Evolutionary conservation across 306 rosid species (phyloP), one percentile per base, ranked within the genome.

Genomic region (Inga oerstediana): DNA sequence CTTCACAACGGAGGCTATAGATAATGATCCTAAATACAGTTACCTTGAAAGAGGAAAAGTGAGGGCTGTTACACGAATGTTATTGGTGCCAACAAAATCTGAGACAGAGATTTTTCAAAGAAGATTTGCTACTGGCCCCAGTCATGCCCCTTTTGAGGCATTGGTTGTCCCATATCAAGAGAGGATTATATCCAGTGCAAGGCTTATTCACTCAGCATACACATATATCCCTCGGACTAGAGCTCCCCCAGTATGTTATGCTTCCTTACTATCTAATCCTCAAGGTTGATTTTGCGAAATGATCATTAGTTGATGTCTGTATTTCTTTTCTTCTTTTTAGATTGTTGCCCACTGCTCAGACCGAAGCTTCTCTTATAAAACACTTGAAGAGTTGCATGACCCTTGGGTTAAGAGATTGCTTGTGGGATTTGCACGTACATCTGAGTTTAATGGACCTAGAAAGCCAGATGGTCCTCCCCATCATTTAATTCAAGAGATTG

Each of bases 341-440:
- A 88, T 97, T 82, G 89, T 89, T 78, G 92, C 81, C 51, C 92
- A 86, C 81, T 94, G 99, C 85, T 92, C 97, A 8, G 95, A 97
- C 76, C 89, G 98, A 84, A 90, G 90, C 85, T 97, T 94, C 51
- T 70, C 89, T 67, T 97, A 92, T 89, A 91, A 88, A 90, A 91
- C 80, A 88, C 83, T 84, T 64, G 99, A 97, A 85, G 97, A 94
- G 81, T 91, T 89, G 82, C 97, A 94, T 62, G 89, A 88, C 79
- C 98, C 99, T 37, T 92, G 97, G 99, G 80, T 92, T 81, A 97
- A 92, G 89, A 91, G 98, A 84, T 78, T 97, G 85, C 89, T 97
- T 86, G 85, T 91, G 77, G 99, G 99, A 77, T 94, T 94, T 91
- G 93, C 98, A 16, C 94, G 99, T 34, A 97, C 98, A 24, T 97